Conservation (phyloP, 2,329 filamentous ascomycete species). For the Colletotrichum falcatum region DNA sequence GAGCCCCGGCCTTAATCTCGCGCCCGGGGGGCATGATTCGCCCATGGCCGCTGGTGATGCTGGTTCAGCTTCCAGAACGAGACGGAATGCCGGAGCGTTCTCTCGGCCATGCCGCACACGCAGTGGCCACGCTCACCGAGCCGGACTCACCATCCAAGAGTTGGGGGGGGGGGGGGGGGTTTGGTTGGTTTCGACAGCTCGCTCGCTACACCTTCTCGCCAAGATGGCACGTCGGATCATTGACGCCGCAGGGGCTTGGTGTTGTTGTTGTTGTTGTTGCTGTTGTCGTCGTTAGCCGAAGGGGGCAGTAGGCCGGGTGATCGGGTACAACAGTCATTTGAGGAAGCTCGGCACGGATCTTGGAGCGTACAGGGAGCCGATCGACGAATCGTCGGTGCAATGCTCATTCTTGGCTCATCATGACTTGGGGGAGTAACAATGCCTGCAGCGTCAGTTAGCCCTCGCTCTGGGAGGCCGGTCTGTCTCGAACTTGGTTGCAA, state of each 20-base stretch:
- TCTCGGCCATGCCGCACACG: not conserved
- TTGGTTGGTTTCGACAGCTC: not conserved
- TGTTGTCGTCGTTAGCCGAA: not conserved
- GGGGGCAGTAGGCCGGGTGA: conserved; percentile 5
- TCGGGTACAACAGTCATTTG: conserved; percentile 17
- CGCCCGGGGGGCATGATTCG: not conserved
- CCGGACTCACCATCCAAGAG: not conserved
- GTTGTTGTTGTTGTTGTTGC: not conserved
- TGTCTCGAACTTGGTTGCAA: conserved; percentile 19
- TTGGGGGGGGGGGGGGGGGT: no score
- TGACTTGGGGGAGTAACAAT: not conserved
- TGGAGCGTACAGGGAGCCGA: conserved; percentile 10
- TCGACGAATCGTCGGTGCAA: not conserved
- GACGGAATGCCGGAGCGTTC: not conserved
- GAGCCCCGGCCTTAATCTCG: not conserved
- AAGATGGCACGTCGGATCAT: not conserved
- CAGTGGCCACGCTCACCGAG: not conserved
- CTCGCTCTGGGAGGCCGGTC: conserved; percentile 3
- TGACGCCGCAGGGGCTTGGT: not conserved
- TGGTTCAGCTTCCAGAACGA: not conserved
- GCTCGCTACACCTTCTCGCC: no score
- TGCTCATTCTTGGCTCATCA: not conserved
- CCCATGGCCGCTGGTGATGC: not conserved
- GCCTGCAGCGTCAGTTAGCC: not conserved
- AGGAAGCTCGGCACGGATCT: conserved; percentile 29